Percentiles rank a stretch among this genome's conserved stretches.
Evolutionary conservation across 2,329 filamentous ascomycete species (phyloP).

Genomic region (Pseudodiploospora longispora): DNA sequence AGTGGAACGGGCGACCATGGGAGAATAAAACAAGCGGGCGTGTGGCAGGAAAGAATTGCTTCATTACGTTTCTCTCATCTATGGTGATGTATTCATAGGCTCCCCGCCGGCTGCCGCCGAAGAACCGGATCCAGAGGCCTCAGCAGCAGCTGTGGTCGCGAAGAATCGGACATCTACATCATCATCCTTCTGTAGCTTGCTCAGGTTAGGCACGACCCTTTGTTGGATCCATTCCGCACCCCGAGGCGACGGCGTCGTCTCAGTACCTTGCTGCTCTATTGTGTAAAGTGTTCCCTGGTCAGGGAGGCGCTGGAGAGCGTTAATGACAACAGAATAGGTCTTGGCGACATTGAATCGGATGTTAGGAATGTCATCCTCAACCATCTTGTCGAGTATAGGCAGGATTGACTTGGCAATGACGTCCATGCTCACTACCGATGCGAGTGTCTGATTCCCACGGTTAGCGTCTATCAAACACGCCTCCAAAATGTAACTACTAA

Average conservation of each 20-base stretch:
- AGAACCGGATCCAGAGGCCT: constrained; percentile 33
- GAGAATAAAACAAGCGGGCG: background rate
- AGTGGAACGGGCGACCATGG: background rate
- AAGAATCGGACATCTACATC: constrained; percentile 98
- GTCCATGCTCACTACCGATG: constrained; percentile 83
- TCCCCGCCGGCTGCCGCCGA: constrained; percentile 36
- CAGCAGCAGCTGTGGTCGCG: constrained; percentile 76
- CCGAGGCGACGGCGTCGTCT: constrained; percentile 57
- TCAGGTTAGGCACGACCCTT: constrained; percentile 79
- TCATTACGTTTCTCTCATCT: constrained; percentile 43
- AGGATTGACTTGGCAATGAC: constrained; percentile 91
- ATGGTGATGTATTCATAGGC: constrained; percentile 59
- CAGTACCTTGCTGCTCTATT: constrained; percentile 67
- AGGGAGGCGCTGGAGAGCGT: constrained; percentile 84
- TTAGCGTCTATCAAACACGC: background rate
- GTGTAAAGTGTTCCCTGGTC: constrained; percentile 80
- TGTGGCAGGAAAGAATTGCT: constrained; percentile 39
- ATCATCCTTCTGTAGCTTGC: constrained; percentile 93
- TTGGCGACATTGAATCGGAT: constrained; percentile 99
- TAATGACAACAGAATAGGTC: constrained; percentile 84
- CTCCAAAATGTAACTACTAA: background rate
- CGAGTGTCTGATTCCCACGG: constrained; percentile 61
- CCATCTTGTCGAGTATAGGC: constrained; percentile 91
- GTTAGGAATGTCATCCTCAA: constrained; percentile 92
- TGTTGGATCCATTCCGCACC: constrained; percentile 76